phyloP scores from a whole-genome alignment of 805 yeast species.

The Candida ponderosae region DNA sequence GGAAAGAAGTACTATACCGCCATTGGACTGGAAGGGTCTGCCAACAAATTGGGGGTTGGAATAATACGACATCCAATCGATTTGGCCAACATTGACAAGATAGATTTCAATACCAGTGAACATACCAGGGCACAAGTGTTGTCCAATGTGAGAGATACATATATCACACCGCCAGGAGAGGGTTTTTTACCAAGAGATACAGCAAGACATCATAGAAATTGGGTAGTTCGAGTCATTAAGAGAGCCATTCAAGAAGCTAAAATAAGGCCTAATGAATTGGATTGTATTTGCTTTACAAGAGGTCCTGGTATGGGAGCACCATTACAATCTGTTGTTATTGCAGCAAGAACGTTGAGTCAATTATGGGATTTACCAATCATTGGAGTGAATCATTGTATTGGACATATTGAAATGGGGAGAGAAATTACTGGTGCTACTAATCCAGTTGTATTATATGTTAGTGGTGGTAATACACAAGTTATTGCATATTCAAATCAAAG shows the following conservation, averaged over 20 bases:
- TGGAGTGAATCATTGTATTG: conserved; percentile 96
- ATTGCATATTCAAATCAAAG: conserved; percentile 93
- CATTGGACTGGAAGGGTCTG: conserved; percentile 93
- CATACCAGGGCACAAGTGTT: conserved; percentile 66
- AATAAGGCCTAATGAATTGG: conserved; percentile 42
- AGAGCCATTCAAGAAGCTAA: conserved; percentile 57
- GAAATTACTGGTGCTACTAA: conserved; percentile 97
- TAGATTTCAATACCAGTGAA: conserved; percentile 19
- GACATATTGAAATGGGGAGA: conserved; percentile 98
- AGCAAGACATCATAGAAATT: conserved; percentile 91
- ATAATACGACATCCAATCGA: conserved; percentile 64
- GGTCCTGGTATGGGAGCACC: conserved; percentile 99
- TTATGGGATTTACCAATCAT: conserved; percentile 80
- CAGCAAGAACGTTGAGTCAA: conserved; percentile 79
- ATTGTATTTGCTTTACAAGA: conserved; percentile 87
- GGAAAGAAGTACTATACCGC: conserved; percentile 54
- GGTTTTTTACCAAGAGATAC: conserved; percentile 96
- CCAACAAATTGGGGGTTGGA: conserved; percentile 94
- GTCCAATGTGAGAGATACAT: conserved; percentile 91
- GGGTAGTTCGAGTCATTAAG: conserved; percentile 79
- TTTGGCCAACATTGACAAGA: no score
- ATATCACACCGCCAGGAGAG: conserved; percentile 95
- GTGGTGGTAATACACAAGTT: conserved; percentile 98
- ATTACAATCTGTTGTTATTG: conserved; percentile 82
- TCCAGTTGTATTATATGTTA: conserved; percentile 93